phyloP scores from a whole-genome alignment of 2,329 filamentous ascomycete species.

The Colletotrichum zoysiae region DNA sequence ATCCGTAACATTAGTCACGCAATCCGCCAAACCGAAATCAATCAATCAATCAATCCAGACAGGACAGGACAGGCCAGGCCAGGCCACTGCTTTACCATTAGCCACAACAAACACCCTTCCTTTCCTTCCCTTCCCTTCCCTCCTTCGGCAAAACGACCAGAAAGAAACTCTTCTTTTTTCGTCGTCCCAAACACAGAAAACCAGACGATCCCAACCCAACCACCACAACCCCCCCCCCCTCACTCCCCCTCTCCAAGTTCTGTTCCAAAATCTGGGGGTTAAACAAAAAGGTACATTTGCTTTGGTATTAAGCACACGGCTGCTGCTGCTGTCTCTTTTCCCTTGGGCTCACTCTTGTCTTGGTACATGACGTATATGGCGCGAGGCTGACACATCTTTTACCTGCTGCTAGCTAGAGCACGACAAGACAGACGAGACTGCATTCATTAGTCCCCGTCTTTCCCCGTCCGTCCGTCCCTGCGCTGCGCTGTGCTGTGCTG shows the following conservation, averaged over 20 bases:
- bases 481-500: neutral
- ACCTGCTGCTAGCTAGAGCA: conserved; percentile 17
- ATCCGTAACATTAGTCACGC: conserved; percentile 39
- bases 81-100: neutral
- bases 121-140: neutral
- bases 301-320: neutral
- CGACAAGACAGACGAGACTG: too few relatives aligned
- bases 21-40: conserved; percentile 28
- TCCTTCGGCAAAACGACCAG: conserved; percentile 1
- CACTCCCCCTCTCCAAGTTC: neutral
- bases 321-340: too few relatives aligned
- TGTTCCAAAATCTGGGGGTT: neutral
- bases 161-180: conserved; percentile 1
- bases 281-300: neutral
- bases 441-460: conserved; percentile 31
- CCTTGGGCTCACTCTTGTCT: neutral
- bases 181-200: conserved; percentile 10
- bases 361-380: conserved; percentile 36
- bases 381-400: conserved; percentile 33
- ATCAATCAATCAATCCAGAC: too few relatives aligned
- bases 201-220: neutral
- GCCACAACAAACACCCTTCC: neutral
- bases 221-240: neutral
- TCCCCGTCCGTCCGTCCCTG: conserved; percentile 19
- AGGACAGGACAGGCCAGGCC: neutral